phyloP scores from a whole-genome alignment of 805 yeast species.

The Millerago galiae region DNA sequence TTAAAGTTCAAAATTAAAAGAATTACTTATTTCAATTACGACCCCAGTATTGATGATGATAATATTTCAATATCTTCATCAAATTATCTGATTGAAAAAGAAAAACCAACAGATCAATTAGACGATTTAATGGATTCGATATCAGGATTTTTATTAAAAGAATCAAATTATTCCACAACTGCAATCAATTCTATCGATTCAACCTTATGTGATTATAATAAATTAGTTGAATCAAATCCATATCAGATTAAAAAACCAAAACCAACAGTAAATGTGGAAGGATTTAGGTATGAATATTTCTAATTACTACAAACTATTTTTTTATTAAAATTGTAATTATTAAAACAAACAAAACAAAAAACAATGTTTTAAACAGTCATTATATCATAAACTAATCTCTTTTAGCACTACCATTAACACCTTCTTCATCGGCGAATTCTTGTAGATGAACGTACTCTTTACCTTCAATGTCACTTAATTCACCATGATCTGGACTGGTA shows the following conservation, averaged over 20 bases:
- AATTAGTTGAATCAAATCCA: not conserved
- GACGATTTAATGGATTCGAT: not conserved
- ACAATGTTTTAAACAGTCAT: not conserved
- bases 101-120: not conserved
- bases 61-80: not conserved
- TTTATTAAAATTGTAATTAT: not conserved
- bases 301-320: not conserved
- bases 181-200: not conserved
- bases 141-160: not conserved
- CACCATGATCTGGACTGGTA: constrained; percentile 11
- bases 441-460: constrained; percentile 1
- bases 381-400: not conserved
- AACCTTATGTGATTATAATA: not conserved
- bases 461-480: constrained; percentile 4
- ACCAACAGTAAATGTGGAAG: not conserved
- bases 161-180: not conserved
- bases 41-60: not conserved
- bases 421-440: not conserved
- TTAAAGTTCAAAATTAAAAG: no score
- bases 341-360: not conserved
- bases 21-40: not conserved
- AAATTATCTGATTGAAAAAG: not conserved
- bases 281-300: not conserved
- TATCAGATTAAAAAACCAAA: not conserved
- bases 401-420: not conserved